Conservation (phyloP, 164 flowering plant species). For the Stephania japonica region DNA sequence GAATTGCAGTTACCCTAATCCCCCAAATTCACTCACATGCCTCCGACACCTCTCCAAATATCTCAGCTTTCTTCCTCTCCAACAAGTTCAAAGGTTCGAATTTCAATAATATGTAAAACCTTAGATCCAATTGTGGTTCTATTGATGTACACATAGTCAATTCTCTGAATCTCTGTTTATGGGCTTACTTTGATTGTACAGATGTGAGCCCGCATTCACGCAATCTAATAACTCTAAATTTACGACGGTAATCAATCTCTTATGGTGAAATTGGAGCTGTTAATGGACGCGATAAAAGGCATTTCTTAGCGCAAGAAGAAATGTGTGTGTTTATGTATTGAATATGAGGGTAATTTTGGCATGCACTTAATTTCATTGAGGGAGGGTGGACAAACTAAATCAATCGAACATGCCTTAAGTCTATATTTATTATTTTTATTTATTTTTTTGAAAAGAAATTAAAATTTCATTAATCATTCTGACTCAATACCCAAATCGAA, state of each 20-base stretch:
- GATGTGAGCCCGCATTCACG: background rate
- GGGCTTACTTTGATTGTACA: background rate
- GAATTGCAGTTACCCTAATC: too few species aligned
- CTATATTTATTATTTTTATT: too few species aligned
- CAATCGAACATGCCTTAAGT: too few species aligned
- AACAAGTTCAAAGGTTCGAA: constrained; percentile 7
- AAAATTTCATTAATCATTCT: too few species aligned
- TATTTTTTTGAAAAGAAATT: too few species aligned
- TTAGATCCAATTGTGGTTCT: background rate
- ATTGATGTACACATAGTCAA: background rate
- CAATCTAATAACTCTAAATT: too few species aligned
- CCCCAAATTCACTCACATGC: constrained; percentile 1
- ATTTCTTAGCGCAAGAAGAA: too few species aligned
- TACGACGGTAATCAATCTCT: background rate
- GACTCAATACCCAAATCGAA: too few species aligned
- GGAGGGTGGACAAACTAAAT: too few species aligned
- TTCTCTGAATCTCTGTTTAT: background rate
- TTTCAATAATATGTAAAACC: background rate
- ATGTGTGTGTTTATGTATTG: too few species aligned
- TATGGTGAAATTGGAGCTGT: constrained; percentile 21
- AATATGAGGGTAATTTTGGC: too few species aligned
- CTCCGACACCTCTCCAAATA: background rate
- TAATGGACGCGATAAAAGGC: constrained; percentile 19
- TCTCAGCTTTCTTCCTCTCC: background rate
- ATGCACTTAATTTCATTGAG: too few species aligned